Base-by-base conservation (phyloP, 2,329 filamentous ascomycete genomes). In the Ascochyta lentis region DNA sequence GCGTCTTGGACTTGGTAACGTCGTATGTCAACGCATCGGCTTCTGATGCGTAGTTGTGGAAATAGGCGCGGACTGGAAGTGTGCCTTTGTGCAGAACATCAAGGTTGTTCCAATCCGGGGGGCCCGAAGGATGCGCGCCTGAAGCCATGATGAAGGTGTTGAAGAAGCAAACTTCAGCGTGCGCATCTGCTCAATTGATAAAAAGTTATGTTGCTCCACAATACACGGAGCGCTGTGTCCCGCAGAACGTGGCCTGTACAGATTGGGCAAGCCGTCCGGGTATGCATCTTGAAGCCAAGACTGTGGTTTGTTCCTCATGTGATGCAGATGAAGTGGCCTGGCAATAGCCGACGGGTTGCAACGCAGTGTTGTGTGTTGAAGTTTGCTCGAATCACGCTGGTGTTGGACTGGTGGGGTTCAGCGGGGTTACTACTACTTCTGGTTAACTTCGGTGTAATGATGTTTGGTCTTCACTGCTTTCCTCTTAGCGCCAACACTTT, bases 41-140 rank as follows among this genome's bases (percentile, higher is more conserved):
- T 54, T 82, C 79, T 13, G 68, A 77, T 34, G 78, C 65, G 64
- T 84, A 86, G 24, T 83, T 73, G 66, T 82, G 81, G 66, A 86
- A 88, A 61, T 83, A 78, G 44, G 83, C 81, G 52, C 86, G 80
- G 4, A 84, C 81, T 8, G 82, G 76, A 6, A 88, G 76, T 1
- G 83, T 85, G 61, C 86, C 86, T 60, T 80, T 82, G 67, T 87
- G 86, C 15, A 88, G 77, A 27, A 88, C 77, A 4, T 79, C 67
- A 53, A 86, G 78, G 62, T 88, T 88, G 69, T 80, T 84, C 84
- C 85, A 88, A 67, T 88, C 85, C 0, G 84, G 84, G n/a, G 56
- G 40, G 13, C 49, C 55, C 27, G 58, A 54, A 19, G 70, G 70
- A 38, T 62, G 60, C 6, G 56, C 49, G 38, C 56, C 59, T 61